Conservation (phyloP, 192 early-diverging fungal genomes). For the Coemansia sp. region DNA sequence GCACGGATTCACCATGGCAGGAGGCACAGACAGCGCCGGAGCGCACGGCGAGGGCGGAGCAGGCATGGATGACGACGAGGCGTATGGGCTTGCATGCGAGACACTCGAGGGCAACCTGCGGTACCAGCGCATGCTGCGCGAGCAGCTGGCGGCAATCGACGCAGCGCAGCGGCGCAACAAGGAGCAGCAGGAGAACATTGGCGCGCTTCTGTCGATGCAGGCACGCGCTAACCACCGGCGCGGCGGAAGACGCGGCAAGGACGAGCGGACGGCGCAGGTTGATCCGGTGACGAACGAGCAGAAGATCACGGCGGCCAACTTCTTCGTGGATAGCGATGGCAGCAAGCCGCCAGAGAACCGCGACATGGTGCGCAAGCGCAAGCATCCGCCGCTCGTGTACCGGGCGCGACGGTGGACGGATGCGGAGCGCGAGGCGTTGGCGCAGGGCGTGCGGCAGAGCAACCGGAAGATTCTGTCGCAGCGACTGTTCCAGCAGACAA, state of each 20-base stretch:
- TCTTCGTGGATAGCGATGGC: conserved; percentile 47
- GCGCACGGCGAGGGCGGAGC: conserved; percentile 11
- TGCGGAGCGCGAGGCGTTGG: conserved; percentile 55
- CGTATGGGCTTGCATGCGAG: conserved; percentile 40
- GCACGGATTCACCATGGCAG: conserved; percentile 30
- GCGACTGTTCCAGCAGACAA: conserved; percentile 47
- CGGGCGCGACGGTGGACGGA: conserved; percentile 57
- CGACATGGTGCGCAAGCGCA: conserved; percentile 49
- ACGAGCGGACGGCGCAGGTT: conserved; percentile 24
- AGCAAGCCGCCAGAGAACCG: conserved; percentile 53
- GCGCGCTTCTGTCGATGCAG: conserved; percentile 41
- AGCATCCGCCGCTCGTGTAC: conserved; percentile 53
- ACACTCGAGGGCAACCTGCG: conserved; percentile 54
- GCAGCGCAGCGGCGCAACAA: conserved; percentile 51
- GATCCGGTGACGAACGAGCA: conserved; percentile 42
- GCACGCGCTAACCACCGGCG: conserved; percentile 40
- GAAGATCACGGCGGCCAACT: conserved; percentile 20
- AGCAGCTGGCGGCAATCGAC: conserved; percentile 55
- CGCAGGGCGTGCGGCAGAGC: conserved; percentile 50
- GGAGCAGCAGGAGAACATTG: conserved; percentile 43
- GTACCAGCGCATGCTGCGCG: conserved; percentile 45
- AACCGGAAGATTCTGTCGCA: conserved; percentile 55
- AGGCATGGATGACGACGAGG: conserved; percentile 38
- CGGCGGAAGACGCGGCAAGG: conserved; percentile 28
- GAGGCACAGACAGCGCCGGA: conserved; percentile 6